Evolutionary conservation across 352 stramenopile genomes (phyloP).

Genomic region (Aphanomyces astaci): DNA sequence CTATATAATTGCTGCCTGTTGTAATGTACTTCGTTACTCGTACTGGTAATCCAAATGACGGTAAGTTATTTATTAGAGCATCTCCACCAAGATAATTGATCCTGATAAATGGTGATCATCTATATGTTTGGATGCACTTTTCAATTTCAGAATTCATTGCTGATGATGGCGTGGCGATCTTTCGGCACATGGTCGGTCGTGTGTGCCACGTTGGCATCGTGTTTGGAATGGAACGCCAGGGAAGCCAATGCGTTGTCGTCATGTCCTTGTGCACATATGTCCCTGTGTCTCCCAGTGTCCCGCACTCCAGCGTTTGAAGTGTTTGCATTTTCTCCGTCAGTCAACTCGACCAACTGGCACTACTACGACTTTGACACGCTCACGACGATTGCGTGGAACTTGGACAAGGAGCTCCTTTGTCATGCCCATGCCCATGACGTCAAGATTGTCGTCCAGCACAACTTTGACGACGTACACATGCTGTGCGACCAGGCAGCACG

Average conservation of each 20-base stretch:
- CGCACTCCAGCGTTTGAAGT: conserved; percentile 34
- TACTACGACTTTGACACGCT: conserved; percentile 70
- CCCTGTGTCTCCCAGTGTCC: conserved; percentile 51
- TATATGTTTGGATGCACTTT: no score
- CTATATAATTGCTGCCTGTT: no score
- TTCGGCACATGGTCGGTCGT: neutral
- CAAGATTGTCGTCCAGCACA: conserved; percentile 73
- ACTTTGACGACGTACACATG: conserved; percentile 58
- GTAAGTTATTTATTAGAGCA: no score
- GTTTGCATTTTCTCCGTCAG: conserved; percentile 65
- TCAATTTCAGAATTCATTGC: no score
- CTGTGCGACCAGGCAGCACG: conserved; percentile 48
- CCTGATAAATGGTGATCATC: no score
- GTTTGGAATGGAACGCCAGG: conserved; percentile 4
- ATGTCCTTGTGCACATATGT: conserved; percentile 41
- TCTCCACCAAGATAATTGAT: no score
- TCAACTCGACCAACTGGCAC: conserved; percentile 50
- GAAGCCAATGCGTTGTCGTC: neutral
- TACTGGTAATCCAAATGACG: no score
- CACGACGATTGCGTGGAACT: conserved; percentile 78
- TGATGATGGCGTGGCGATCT: no score
- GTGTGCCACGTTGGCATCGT: neutral
- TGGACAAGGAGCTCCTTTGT: conserved; percentile 72
- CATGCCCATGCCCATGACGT: conserved; percentile 68
- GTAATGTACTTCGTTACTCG: no score